Base-by-base conservation (phyloP, 2,329 filamentous ascomycete species). In the Kalmusia sp. region DNA sequence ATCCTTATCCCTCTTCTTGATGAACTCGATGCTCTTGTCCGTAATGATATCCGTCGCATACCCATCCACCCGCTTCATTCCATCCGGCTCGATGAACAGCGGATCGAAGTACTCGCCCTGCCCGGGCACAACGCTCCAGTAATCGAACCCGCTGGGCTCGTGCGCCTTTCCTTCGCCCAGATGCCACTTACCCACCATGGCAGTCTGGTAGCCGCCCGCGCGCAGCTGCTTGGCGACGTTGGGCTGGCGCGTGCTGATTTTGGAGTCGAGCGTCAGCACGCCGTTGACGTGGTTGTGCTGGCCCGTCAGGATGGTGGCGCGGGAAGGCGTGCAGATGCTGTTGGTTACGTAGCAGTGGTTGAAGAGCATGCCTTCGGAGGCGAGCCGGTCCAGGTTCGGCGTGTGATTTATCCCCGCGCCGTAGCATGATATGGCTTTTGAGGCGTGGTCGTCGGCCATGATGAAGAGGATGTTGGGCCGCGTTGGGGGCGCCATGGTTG, bases 261-360 rank as follows among this genome's bases (percentile, higher is more conserved):
- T 77, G 57, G 49, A 71, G 50, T 79, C 72, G 1, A 84, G 74
- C 0, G 81, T 82, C 68, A 80, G 73, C 6, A 83, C 81, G 1
- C 76, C 77, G 49, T 83, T 83, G 57, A 82, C 80, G 52, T 83
- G 81, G 62, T 82, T 83, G 57, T 83, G 76, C 0, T 77, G 82
- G 6, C 80, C 80, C 0, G 75, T 79, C 6, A 83, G 59, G 43
- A 84, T 81, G 2, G 79, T 73, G 0, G 80, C 81, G 6, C 81
- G 74, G 1, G 78, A 81, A 0, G 81, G 81, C 1, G 81, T 83
- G 60, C 80, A 83, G 46, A 83, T 82, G 17, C 71, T 76, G 62
- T 83, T 83, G 19, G 80, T 83, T 7, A 83, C 80, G 55, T 83
- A 83, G 64, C 79, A 83, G 57, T 83, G 80, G 56, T 82, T 78